phyloP scores from a whole-genome alignment of 495 filamentous ascomycete species.

The Corynascus novoguineensis region DNA sequence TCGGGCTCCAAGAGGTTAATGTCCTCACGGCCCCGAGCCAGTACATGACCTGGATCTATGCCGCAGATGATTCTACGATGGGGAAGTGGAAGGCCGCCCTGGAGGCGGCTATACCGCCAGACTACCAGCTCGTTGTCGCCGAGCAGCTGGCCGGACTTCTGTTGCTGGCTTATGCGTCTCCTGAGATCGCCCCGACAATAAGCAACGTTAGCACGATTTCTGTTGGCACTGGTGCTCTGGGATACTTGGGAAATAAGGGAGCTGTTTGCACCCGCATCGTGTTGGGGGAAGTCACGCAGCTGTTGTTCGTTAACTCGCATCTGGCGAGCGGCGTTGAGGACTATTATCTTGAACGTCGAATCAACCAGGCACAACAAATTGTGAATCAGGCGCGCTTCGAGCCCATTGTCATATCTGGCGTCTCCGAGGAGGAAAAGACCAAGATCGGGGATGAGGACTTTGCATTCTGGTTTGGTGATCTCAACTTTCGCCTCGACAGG shows the following conservation, averaged over 20 bases:
- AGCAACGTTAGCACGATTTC: constrained; percentile 69
- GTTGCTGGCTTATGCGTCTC: constrained; percentile 78
- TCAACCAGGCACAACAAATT: constrained; percentile 86
- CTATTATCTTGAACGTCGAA: constrained; percentile 69
- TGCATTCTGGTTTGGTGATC: constrained; percentile 91
- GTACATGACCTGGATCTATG: constrained; percentile 59
- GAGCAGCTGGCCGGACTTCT: constrained; percentile 83
- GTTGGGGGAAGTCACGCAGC: constrained; percentile 80
- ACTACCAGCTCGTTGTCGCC: constrained; percentile 69
- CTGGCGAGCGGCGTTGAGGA: constrained; percentile 80
- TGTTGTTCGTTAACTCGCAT: constrained; percentile 89
- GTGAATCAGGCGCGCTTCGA: constrained; percentile 65
- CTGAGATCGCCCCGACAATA: constrained; percentile 62
- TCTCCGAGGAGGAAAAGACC: constrained; percentile 52
- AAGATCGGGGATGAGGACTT: constrained; percentile 87
- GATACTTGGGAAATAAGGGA: constrained; percentile 96
- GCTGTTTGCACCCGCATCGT: constrained; percentile 76
- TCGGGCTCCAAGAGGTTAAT: constrained; percentile 88
- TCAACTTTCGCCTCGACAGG: constrained; percentile 89
- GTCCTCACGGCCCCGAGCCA: constrained; percentile 64
- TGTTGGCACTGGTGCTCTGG: constrained; percentile 82
- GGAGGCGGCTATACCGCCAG: constrained; percentile 63
- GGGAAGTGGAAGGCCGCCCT: constrained; percentile 75
- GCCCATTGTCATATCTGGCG: constrained; percentile 55
- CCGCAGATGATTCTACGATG: constrained; percentile 56